Conservation (phyloP, 768 basidiomycete genomes). For the Lactarius hengduanensis region DNA sequence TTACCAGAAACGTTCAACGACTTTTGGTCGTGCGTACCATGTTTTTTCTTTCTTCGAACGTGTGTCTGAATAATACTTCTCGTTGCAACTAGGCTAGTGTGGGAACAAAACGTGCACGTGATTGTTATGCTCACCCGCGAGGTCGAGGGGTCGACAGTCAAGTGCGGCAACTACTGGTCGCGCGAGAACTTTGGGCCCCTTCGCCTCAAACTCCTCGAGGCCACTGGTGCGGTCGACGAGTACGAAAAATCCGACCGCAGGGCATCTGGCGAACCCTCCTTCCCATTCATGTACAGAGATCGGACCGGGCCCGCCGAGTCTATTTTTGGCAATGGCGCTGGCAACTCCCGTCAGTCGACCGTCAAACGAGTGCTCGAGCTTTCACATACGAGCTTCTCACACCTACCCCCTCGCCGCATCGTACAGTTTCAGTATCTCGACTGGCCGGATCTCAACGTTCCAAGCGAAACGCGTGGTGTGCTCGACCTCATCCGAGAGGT, state of each 20-base stretch:
- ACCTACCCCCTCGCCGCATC: conserved; percentile 60
- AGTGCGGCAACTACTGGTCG: conserved; percentile 91
- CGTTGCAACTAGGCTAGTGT: conserved; percentile 63
- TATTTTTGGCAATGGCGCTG: conserved; percentile 5
- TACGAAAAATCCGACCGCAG: conserved; percentile 30
- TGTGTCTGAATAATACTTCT: neutral
- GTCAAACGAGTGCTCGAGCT: conserved; percentile 71
- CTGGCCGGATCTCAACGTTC: conserved; percentile 98
- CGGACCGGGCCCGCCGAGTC: conserved; percentile 2
- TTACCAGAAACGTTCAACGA: conserved; percentile 85
- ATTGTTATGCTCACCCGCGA: conserved; percentile 97
- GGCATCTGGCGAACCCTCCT: conserved; percentile 34
- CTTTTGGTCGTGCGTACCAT: conserved; percentile 85
- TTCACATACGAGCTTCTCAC: conserved; percentile 57
- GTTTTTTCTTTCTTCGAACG: neutral
- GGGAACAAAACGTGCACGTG: conserved; percentile 93
- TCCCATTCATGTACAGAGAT: conserved; percentile 32
- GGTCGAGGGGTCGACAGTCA: conserved; percentile 81
- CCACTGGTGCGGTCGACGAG: conserved; percentile 46
- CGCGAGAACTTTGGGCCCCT: conserved; percentile 69
- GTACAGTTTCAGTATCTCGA: conserved; percentile 90
- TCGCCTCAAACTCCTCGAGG: conserved; percentile 52
- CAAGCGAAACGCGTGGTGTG: conserved; percentile 74
- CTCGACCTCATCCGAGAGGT: conserved; percentile 73
- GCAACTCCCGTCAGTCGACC: conserved; percentile 35